Base-by-base conservation (phyloP, 495 filamentous ascomycete species). In the Aspergillus conjunctus region DNA sequence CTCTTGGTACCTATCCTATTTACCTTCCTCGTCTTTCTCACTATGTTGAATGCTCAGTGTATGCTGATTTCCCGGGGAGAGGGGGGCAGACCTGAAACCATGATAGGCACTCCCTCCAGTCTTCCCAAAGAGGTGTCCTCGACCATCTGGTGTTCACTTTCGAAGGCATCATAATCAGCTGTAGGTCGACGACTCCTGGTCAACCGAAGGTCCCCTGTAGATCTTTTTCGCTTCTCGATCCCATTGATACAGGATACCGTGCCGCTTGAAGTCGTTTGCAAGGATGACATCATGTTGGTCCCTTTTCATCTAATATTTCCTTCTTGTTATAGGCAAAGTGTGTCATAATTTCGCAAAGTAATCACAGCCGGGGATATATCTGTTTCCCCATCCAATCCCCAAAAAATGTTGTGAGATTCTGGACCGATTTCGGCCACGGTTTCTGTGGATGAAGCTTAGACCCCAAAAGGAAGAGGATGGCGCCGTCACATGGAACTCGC, bases 141-240 rank as follows among this genome's bases (percentile, higher is more conserved):
- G 7, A 51, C 48, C 55, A 73, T 49, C 62, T 9, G 66, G 68
- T 12, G 76, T 68, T 49, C 41, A 60, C 30, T 34, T 3, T 21
- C 21, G 26, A 57, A 45, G 17, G 34, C 26, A 30, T 45, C 34
- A 39, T 78, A 72, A 17, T 56, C 54, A 17, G 76, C 67, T 15
- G 63, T 67, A 51, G 76, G 77, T 14, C 80, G 82, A 5, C 83
- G n/a, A n/a, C n/a, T n/a, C n/a, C n/a, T n/a, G n/a, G n/a, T n/a
- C 59, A 61, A 33, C 51, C 34, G 10, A 50, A 50, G 32, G 59
- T 56, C 30, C 59, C 22, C 55, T 56, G 20, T 51, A 51, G 7
- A 51, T 32, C 20, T 50, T 56, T 21, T 39, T 41, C 51, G 7
- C 48, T 20, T 51, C 4, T 51, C 48, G 9, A 26, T 15, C 21